These are phyloP conservation scores for Alopecurus myosuroides DNA, from an alignment of 176 grass and related monocot genomes.

Conservation along the genomic window DNA sequence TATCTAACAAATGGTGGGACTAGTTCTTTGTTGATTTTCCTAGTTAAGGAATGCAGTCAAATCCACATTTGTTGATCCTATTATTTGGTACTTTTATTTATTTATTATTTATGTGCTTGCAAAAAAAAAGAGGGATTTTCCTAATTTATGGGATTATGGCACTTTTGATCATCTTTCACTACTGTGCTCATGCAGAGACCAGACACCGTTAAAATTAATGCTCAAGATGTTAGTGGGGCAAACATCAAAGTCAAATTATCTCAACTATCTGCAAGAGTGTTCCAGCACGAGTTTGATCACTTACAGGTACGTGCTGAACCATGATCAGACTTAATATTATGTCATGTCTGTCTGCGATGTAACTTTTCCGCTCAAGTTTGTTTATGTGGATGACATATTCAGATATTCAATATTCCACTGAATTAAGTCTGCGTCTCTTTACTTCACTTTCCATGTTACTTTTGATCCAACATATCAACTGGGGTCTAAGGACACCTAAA, in stretches of 20 bases:
- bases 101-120: slow-evolving; percentile 1
- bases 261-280: slow-evolving; percentile 72
- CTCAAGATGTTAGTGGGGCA: slow-evolving; percentile 72
- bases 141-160: background rate
- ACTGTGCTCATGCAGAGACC: slow-evolving; percentile 75
- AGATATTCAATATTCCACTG: background rate
- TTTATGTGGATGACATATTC: background rate
- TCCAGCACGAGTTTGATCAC: slow-evolving; percentile 99
- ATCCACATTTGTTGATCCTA: background rate
- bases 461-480: slow-evolving; percentile 3
- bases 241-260: slow-evolving; percentile 85
- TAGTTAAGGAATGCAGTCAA: background rate
- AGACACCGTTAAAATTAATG: slow-evolving; percentile 83
- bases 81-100: background rate
- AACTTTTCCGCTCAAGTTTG: background rate
- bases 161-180: background rate
- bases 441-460: slow-evolving; percentile 7
- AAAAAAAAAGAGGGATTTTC: background rate
- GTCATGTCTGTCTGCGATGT: slow-evolving; percentile 32
- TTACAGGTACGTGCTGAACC: slow-evolving; percentile 49
- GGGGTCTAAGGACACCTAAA: background rate
- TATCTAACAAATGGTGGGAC: background rate
- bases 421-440: background rate
- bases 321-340: slow-evolving; percentile 52
- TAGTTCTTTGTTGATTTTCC: background rate